Evolutionary conservation across 208 protist genomes (phyloP).

Genomic region (Tritrichomonas musculus): DNA sequence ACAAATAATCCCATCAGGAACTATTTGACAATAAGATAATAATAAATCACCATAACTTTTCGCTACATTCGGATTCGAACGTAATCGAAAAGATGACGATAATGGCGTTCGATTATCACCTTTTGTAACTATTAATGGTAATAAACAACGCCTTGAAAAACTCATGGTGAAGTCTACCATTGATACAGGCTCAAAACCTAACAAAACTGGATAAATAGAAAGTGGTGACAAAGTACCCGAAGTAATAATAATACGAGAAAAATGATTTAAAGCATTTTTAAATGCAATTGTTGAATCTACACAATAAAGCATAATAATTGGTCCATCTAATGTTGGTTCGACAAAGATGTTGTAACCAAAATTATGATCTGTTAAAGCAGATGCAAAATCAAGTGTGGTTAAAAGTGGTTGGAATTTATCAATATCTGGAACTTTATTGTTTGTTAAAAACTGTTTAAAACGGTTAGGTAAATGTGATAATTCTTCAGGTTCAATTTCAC

Average conservation of each 20-base stretch:
- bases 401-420: constrained; percentile 73
- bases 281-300: constrained; percentile 92
- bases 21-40: constrained; percentile 73
- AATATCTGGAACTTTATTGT: constrained; percentile 73
- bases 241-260: constrained; percentile 84
- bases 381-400: constrained; percentile 84
- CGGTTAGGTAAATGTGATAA: neutral
- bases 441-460: neutral
- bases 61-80: neutral
- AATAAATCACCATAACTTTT: constrained; percentile 49
- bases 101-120: constrained; percentile 46
- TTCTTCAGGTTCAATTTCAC: neutral
- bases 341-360: constrained; percentile 39
- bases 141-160: constrained; percentile 64
- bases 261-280: constrained; percentile 78
- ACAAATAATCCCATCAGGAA: constrained; percentile 94
- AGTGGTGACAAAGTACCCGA: constrained; percentile 90
- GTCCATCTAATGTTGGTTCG: constrained; percentile 45
- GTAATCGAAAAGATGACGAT: neutral
- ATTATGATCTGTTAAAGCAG: constrained; percentile 76
- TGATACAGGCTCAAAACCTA: constrained; percentile 78
- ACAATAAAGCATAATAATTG: constrained; percentile 67
- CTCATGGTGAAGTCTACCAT: constrained; percentile 40
- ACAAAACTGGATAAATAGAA: constrained; percentile 95
- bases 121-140: constrained; percentile 64